A percentile compares a stretch with the other conserved stretches of the same genome.
Evolutionary conservation across 106 monocot species (phyloP).

Genomic region (Allium fistulosum): DNA sequence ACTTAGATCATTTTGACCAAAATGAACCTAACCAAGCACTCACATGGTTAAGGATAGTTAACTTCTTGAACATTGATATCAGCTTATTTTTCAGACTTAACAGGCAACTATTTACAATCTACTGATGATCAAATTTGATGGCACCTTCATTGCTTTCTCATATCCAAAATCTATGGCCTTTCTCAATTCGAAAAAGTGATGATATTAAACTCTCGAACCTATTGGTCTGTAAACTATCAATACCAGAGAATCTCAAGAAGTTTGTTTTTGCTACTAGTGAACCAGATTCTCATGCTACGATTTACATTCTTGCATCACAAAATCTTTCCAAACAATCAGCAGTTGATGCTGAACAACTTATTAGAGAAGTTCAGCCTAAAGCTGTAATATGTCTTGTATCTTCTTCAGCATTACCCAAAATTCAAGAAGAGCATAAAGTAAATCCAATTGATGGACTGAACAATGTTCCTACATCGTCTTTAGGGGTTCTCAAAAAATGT

Average conservation of each 20-base stretch:
- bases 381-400: conserved; percentile 42
- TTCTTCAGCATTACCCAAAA: conserved; percentile 32
- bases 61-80: too few species aligned
- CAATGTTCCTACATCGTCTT: conserved; percentile 45
- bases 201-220: conserved; percentile 42
- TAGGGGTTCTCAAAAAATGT: conserved; percentile 49
- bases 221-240: conserved; percentile 27
- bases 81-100: too few species aligned
- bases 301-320: conserved; percentile 47
- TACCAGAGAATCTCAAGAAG: conserved; percentile 46
- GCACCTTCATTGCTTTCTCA: conserved; percentile 17
- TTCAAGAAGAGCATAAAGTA: conserved; percentile 25
- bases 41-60: too few species aligned
- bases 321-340: conserved; percentile 54
- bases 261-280: conserved; percentile 45
- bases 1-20: too few species aligned
- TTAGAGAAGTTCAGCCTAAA: conserved; percentile 45
- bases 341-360: conserved; percentile 39
- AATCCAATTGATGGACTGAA: conserved; percentile 7
- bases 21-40: too few species aligned
- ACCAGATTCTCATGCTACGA: conserved; percentile 21
- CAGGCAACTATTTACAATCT: too few species aligned
- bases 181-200: conserved; percentile 33
- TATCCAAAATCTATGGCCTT: conserved; percentile 41
- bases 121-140: conserved; percentile 4